Evolutionary conservation across 2,329 filamentous ascomycete genomes (phyloP).

Genomic region (Balansia obtecta): DNA sequence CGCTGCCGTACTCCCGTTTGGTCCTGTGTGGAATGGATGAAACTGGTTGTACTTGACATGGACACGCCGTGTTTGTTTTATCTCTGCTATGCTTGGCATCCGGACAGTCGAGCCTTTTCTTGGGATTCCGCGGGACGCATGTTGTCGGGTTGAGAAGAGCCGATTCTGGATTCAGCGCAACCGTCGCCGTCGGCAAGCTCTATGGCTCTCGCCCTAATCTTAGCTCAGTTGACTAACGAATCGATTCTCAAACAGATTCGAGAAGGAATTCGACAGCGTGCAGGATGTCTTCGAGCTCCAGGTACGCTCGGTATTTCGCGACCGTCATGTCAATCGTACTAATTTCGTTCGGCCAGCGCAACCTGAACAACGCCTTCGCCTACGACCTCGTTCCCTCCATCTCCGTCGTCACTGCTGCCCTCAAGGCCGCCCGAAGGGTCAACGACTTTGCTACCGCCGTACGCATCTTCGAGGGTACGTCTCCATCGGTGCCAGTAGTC

Average conservation of each 20-base stretch:
- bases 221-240: slow-evolving; percentile 15
- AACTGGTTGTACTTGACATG: not conserved
- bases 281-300: slow-evolving; percentile 99
- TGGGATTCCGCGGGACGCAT: not conserved
- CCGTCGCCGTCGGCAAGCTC: not conserved
- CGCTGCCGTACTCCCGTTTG: not conserved
- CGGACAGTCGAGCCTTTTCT: not conserved
- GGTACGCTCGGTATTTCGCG: slow-evolving; percentile 43
- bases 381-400: slow-evolving; percentile 98
- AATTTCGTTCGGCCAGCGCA: slow-evolving; percentile 41
- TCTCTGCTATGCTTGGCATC: not conserved
- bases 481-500: not conserved
- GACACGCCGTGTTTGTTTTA: not conserved
- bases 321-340: slow-evolving; percentile 7
- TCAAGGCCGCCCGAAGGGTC: slow-evolving; percentile 87
- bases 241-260: slow-evolving; percentile 53
- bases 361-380: slow-evolving; percentile 98
- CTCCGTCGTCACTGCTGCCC: slow-evolving; percentile 77
- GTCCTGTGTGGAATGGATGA: not conserved
- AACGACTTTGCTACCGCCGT: slow-evolving; percentile 98
- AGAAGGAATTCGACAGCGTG: slow-evolving; percentile 97
- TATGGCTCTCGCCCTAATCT: not conserved
- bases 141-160: not conserved
- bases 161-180: not conserved
- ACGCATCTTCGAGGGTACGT: slow-evolving; percentile 91